A percentile compares a stretch with the other conserved stretches of the same genome.
Conservation (phyloP, 108 stramenopile genomes). For the Ochromonas danica region DNA sequence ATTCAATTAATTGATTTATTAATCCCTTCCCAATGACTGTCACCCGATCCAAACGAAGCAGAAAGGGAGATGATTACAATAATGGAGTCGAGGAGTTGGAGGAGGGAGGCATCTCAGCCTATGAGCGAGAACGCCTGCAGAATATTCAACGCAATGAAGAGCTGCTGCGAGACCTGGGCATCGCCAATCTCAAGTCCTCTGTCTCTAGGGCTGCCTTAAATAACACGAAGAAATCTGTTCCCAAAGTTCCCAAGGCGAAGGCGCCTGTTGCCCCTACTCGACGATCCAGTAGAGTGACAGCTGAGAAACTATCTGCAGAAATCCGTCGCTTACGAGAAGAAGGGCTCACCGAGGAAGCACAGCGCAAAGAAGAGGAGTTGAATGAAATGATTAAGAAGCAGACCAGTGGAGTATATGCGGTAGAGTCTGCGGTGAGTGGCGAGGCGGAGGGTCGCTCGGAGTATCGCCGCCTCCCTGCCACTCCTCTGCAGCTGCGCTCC, state of each 20-base stretch:
- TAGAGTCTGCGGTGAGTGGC: too few species aligned
- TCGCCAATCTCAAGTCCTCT: not conserved
- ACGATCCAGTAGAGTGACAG: constrained; percentile 19
- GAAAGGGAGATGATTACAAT: too few species aligned
- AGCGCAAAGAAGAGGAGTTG: constrained; percentile 11
- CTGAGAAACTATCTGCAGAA: not conserved
- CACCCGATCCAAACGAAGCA: too few species aligned
- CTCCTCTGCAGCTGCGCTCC: not conserved
- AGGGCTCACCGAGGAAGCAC: not conserved
- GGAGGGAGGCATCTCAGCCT: not conserved
- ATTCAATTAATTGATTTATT: too few species aligned
- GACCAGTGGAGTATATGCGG: not conserved
- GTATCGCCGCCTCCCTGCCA: not conserved
- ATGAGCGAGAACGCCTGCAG: constrained; percentile 2
- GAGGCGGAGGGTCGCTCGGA: too few species aligned
- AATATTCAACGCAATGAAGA: constrained; percentile 18
- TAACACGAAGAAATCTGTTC: not conserved
- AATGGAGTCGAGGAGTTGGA: too few species aligned
- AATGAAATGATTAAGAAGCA: not conserved
- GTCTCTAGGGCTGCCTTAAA: not conserved
- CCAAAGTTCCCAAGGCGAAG: not conserved
- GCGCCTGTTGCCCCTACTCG: not conserved
- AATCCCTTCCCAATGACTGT: too few species aligned
- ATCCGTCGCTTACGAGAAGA: not conserved
- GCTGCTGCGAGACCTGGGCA: not conserved